phyloP scores from a whole-genome alignment of 1,139 yeast genomes.

The Pichia sp. region DNA sequence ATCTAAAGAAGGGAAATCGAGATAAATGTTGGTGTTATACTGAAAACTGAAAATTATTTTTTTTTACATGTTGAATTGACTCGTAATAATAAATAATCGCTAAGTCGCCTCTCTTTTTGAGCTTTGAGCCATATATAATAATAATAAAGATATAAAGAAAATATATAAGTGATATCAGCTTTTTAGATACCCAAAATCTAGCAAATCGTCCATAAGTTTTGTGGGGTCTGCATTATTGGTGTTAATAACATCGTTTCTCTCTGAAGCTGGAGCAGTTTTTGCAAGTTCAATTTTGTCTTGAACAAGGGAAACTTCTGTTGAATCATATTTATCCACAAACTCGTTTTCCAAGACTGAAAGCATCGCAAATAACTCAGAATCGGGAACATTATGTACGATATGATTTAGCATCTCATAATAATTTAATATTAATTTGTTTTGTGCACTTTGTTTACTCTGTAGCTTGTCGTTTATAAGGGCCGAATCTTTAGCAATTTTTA shows the following conservation, averaged over 20 bases:
- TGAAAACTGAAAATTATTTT: not conserved
- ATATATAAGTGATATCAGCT: not conserved
- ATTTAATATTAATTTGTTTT: slow-evolving; percentile 10
- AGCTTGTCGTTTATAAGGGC: not conserved
- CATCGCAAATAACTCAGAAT: not conserved
- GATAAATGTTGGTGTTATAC: no score
- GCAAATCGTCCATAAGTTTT: not conserved
- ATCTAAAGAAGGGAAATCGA: no score
- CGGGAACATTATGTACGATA: slow-evolving; percentile 3
- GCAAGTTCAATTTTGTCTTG: no score
- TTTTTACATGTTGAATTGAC: slow-evolving; percentile 1
- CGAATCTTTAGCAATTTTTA: slow-evolving; percentile 10
- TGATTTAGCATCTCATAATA: slow-evolving; percentile 11
- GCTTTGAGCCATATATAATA: no score
- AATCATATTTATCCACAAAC: slow-evolving; percentile 6
- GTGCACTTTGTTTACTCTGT: not conserved
- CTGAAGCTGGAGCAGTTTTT: not conserved
- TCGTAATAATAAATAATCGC: not conserved
- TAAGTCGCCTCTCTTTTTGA: no score
- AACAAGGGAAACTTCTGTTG: not conserved
- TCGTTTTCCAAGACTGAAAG: slow-evolving; percentile 2
- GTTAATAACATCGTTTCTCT: not conserved
- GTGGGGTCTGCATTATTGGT: no score
- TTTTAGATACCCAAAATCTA: slow-evolving; percentile 1
- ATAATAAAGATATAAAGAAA: no score